Base-by-base conservation (phyloP, 163 green algal genomes). In the Chlorella variabilis region DNA sequence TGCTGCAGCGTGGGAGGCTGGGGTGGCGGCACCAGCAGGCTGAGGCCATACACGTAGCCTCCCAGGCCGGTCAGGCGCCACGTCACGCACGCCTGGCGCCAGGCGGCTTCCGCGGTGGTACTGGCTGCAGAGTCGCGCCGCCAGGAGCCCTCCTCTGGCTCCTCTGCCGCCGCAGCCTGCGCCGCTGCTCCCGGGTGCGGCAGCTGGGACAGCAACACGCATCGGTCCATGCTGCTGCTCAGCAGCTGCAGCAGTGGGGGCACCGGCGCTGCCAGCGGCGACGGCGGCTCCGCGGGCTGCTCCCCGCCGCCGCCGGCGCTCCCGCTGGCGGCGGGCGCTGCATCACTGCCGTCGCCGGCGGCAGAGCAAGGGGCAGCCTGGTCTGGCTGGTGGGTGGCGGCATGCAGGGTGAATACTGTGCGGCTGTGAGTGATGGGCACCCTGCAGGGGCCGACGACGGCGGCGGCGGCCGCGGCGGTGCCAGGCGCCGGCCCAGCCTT, bases 161-260 rank as follows among this genome's bases (percentile, higher is more conserved):
- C 23, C 3, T 36, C 59, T 38, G n/a, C 8, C 7, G 29, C 59
- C 6, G 59, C 75, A 1, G 39, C 75, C 9, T 36, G 27, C 13
- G 54, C 73, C 23, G 73, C 73, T 41, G 42, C 39, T 23, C n/a
- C 75, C 0, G 75, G 75, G 41, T 73, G 59, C n/a, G 39, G 75
- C 39, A 81, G 59, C 59, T 61, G 75, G 0, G 41, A 31, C 39
- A 71, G 21, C 29, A 39, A 13, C 17, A 71, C 58, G 2, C 6
- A 61, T 5, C 75, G 75, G 39, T 81, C 75, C 75, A 81, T 81
- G 75, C 75, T 81, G n/a, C 21, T 65, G 15, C 36, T 81, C 20
- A 81, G 9, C 8, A 81, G n/a, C 75, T 65, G 75, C 75, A 81
- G 75, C 75, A 63, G 39, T 1, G 59, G 58, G 41, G 51, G 45